Percentiles rank a stretch among this genome's conserved stretches.
Conservation (phyloP, 805 yeast genomes). For the Metschnikowia dekortorum region DNA sequence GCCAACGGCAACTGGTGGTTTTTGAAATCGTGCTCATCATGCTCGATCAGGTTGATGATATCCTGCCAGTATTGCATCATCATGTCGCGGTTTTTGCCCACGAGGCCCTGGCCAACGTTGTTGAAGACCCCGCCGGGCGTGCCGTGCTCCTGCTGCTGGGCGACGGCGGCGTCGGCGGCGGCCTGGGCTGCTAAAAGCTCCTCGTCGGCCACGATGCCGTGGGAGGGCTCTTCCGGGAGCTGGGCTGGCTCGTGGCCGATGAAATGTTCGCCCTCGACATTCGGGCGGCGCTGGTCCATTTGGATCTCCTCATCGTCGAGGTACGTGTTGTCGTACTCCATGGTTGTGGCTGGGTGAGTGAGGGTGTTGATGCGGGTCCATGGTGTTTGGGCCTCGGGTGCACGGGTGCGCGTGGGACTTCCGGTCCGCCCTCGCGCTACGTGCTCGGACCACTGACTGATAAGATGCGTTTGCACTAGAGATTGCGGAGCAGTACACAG, state of each 20-base stretch:
- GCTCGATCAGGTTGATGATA: conserved; percentile 87
- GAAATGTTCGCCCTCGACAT: conserved; percentile 18
- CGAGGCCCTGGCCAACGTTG: conserved; percentile 73
- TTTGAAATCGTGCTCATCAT: conserved; percentile 84
- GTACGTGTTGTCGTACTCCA: conserved; percentile 27
- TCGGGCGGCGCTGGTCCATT: conserved; percentile 17
- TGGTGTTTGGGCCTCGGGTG: conserved; percentile 1
- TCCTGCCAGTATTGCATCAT: conserved; percentile 99
- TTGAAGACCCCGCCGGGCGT: conserved; percentile 62
- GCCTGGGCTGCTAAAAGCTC: conserved; percentile 43
- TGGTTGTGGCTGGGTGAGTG: conserved; percentile 1
- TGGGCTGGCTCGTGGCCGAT: conserved; percentile 3
- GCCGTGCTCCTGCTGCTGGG: conserved; percentile 37
- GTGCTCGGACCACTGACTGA: background rate
- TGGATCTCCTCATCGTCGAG: conserved; percentile 26
- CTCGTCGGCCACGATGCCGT: conserved; percentile 34
- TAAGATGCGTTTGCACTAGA: too few relatives aligned
- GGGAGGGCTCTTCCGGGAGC: conserved; percentile 9
- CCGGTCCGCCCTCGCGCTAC: background rate
- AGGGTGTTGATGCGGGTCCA: background rate
- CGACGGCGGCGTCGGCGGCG: conserved; percentile 46
- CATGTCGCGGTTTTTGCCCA: conserved; percentile 60
- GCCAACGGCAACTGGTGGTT: conserved; percentile 94
- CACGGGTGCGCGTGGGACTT: background rate
- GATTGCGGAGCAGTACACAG: too few relatives aligned